Percentiles rank a stretch among this genome's conserved stretches.
phyloP scores from a whole-genome alignment of 805 yeast species.

The Sungouiozyma ichnusensis region DNA sequence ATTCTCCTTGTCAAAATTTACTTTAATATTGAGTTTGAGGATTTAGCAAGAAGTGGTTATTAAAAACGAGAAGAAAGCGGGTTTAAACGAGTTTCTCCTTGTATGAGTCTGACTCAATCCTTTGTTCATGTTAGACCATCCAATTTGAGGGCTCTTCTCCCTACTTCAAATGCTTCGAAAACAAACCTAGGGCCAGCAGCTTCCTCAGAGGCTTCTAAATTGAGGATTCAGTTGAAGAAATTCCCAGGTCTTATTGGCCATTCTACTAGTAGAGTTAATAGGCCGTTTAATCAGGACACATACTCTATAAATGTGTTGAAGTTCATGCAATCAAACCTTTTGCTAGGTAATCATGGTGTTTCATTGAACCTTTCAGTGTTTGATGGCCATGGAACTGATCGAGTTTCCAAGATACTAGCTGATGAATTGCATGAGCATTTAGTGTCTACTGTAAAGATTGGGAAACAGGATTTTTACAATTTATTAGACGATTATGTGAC shows the following conservation, averaged over 20 bases:
- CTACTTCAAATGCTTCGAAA: background rate
- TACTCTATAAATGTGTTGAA: conserved; percentile 55
- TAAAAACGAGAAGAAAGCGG: too few relatives aligned
- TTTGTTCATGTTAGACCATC: conserved; percentile 1
- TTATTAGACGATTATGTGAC: conserved; percentile 46
- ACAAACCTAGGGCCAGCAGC: background rate
- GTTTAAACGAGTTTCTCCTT: background rate
- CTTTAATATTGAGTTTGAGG: too few relatives aligned
- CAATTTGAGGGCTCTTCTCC: background rate
- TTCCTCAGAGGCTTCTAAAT: conserved; percentile 1
- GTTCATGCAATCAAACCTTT: conserved; percentile 8
- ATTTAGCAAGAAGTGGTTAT: too few relatives aligned
- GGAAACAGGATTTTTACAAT: conserved; percentile 29
- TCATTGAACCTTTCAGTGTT: conserved; percentile 67
- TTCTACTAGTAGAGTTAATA: conserved; percentile 59
- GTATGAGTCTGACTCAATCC: conserved; percentile 1
- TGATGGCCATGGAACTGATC: conserved; percentile 92
- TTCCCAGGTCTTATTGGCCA: conserved; percentile 53
- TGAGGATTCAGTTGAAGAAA: conserved; percentile 18
- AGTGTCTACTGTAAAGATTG: conserved; percentile 32
- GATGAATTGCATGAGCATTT: conserved; percentile 42
- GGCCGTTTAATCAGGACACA: conserved; percentile 74
- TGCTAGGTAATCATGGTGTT: conserved; percentile 11
- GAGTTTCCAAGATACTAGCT: conserved; percentile 54
- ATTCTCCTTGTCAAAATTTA: too few relatives aligned